Conservation (phyloP, 768 basidiomycete species). For the Auriscalpium vulgare region DNA sequence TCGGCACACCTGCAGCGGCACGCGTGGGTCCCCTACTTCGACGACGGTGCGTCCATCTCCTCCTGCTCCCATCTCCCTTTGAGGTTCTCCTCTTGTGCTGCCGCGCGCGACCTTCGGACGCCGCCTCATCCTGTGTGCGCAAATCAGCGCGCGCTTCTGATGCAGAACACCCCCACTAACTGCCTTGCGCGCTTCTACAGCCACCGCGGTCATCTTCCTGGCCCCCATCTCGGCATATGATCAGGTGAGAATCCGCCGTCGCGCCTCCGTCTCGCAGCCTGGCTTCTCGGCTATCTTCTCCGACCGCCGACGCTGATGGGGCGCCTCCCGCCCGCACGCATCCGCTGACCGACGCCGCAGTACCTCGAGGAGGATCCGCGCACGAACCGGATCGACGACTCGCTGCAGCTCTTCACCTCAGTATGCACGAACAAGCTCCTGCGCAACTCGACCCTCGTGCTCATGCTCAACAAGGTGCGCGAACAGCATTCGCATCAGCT, state of each 20-base stretch:
- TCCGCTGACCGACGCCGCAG: constrained; percentile 27
- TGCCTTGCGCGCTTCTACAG: constrained; percentile 27
- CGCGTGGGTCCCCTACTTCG: constrained; percentile 80
- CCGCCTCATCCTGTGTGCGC: not conserved
- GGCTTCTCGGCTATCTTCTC: not conserved
- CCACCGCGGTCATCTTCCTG: constrained; percentile 79
- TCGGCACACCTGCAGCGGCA: constrained; percentile 40
- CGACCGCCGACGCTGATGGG: constrained; percentile 34
- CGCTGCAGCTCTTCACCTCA: constrained; percentile 79
- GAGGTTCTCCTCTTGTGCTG: constrained; percentile 49
- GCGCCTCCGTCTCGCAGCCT: not conserved
- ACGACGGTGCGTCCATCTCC: constrained; percentile 40
- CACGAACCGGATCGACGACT: constrained; percentile 82
- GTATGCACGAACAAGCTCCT: constrained; percentile 77
- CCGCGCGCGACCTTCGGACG: constrained; percentile 47
- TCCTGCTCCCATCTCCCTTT: constrained; percentile 7
- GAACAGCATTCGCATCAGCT: constrained; percentile 36
- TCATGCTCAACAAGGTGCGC: constrained; percentile 63
- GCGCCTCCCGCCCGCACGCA: too few relatives aligned
- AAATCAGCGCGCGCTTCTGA: too few relatives aligned
- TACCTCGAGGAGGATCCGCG: constrained; percentile 83
- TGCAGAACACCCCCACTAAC: not conserved
- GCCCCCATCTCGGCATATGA: constrained; percentile 85
- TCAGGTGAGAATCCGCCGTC: constrained; percentile 43
- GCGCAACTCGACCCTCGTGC: constrained; percentile 43